A percentile compares a stretch with the other conserved stretches of the same genome.
Evolutionary conservation across 2,329 filamentous ascomycete species (phyloP).

Genomic region (Aspergillus udagawae): DNA sequence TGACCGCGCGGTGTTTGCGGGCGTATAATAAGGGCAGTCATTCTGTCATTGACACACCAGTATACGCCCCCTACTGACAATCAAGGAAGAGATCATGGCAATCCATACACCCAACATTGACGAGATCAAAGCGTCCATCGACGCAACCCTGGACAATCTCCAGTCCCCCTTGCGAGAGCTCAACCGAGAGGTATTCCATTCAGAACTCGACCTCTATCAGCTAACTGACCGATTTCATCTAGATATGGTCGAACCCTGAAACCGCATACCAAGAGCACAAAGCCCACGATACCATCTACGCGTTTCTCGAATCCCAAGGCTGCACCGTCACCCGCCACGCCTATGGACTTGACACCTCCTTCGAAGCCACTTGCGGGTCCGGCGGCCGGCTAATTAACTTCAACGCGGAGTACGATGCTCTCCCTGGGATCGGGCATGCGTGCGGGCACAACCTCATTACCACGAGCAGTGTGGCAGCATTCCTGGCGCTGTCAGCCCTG

Average conservation of each 20-base stretch:
- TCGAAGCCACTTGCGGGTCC: conserved; percentile 44
- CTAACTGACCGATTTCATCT: not conserved
- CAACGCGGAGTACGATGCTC: conserved; percentile 43
- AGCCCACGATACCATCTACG: conserved; percentile 50
- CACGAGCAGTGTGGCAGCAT: conserved; percentile 32
- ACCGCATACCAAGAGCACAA: conserved; percentile 49
- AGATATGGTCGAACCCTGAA: conserved; percentile 51
- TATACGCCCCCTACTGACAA: not conserved
- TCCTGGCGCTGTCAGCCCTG: conserved; percentile 45
- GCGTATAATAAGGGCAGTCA: not conserved
- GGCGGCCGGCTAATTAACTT: conserved; percentile 36
- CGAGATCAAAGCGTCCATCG: conserved; percentile 20
- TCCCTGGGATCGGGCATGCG: conserved; percentile 39
- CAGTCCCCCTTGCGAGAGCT: conserved; percentile 20
- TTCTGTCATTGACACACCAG: not conserved
- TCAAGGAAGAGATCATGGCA: conserved; percentile 13
- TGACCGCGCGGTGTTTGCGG: not conserved
- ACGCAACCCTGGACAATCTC: conserved; percentile 15
- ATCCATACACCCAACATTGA: conserved; percentile 8
- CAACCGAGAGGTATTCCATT: conserved; percentile 19
- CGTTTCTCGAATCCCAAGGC: conserved; percentile 43
- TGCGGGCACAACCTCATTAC: conserved; percentile 41
- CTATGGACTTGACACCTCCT: conserved; percentile 51
- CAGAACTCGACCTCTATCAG: too few relatives aligned
- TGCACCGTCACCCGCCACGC: conserved; percentile 48